A percentile compares a stretch with the other conserved stretches of the same genome.
These are phyloP conservation scores for Cytidiella melzeri DNA, from an alignment of 768 basidiomycete species.

Conservation along the genomic window DNA sequence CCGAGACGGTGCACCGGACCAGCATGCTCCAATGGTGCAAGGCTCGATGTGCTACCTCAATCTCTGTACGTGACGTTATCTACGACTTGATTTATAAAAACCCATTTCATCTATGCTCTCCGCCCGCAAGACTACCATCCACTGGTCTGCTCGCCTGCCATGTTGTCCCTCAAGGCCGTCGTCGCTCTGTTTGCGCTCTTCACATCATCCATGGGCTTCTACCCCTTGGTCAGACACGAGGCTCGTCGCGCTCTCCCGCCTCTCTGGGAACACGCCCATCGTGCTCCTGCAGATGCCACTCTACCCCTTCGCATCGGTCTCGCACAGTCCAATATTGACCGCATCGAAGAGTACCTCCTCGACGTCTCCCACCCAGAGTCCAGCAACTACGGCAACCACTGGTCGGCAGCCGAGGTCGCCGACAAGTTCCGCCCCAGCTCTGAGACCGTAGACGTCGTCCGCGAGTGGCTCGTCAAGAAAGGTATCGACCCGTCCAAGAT, in stretches of 20 bases:
- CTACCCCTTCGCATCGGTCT: slow-evolving; percentile 46
- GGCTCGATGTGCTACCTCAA: too few relatives aligned
- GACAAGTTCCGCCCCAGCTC: slow-evolving; percentile 39
- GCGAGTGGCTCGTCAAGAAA: slow-evolving; percentile 36
- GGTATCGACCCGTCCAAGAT: slow-evolving; percentile 37
- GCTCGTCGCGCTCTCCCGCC: slow-evolving; percentile 22
- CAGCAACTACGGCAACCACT: slow-evolving; percentile 44
- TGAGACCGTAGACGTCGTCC: slow-evolving; percentile 37
- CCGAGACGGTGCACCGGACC: too few relatives aligned
- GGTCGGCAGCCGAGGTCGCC: slow-evolving; percentile 37
- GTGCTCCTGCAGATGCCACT: slow-evolving; percentile 28
- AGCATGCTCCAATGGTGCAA: too few relatives aligned
- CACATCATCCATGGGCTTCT: neutral
- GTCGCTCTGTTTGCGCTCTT: neutral
- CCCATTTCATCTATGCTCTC: too few relatives aligned
- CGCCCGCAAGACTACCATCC: too few relatives aligned
- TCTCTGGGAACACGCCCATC: slow-evolving; percentile 36
- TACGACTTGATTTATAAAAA: too few relatives aligned
- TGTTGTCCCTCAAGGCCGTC: neutral
- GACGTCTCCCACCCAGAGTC: slow-evolving; percentile 48
- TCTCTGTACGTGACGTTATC: too few relatives aligned
- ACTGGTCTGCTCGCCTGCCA: too few relatives aligned
- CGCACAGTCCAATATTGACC: slow-evolving; percentile 38
- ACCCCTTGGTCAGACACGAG: slow-evolving; percentile 16
- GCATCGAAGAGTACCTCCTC: slow-evolving; percentile 39